Base-by-base conservation (phyloP, 768 basidiomycete genomes). In the Auricularia auricula-judae region DNA sequence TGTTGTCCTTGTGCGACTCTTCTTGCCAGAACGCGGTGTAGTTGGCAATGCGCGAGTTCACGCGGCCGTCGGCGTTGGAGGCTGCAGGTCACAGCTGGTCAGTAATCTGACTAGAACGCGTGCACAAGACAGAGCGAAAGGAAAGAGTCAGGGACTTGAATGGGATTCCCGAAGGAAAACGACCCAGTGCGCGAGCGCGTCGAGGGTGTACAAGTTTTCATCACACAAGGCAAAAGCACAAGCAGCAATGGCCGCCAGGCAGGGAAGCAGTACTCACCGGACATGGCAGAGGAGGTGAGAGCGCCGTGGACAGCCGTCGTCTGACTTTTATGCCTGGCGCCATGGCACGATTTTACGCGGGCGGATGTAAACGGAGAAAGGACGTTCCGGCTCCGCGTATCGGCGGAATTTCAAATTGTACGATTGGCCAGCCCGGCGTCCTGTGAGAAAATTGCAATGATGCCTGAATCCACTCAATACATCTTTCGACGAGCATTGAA, bases 11-110 rank as follows among this genome's bases (percentile, higher is more conserved):
- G 16, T 75, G 76, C 36, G 85, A 78, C 74, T 96, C 89, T 73
- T 88, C 87, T 67, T 94, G 82, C 95, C 96, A 99, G 78, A 92
- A 93, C 71, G 84, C 85, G 69, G 88, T 88, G 78, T 99, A 98
- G 75, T 85, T 86, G 73, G 84, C 85, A 58, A 93, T 88, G 60
- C 91, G 89, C 68, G 79, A 76, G 68, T 79, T 77, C 61, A 84
- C 76, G 62, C 88, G 86, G 64, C 84, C 86, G 69, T 89, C 89
- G 69, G 42, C 71, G 71, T 36, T 73, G 64, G 43, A 76, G 76
- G 66, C 74, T 72, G 54, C 66, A 69, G 14, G 72, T 63, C 64
- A 65, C 63, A 8, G 35, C 59, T n/a, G 56, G 39, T 63, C 16
- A 36, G 47, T 4, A 42, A 47, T 51, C 47, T 12, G 36, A 29